These are phyloP conservation scores for Diaporthe capsici DNA, from an alignment of 2,329 filamentous ascomycete genomes.

Conservation along the genomic window DNA sequence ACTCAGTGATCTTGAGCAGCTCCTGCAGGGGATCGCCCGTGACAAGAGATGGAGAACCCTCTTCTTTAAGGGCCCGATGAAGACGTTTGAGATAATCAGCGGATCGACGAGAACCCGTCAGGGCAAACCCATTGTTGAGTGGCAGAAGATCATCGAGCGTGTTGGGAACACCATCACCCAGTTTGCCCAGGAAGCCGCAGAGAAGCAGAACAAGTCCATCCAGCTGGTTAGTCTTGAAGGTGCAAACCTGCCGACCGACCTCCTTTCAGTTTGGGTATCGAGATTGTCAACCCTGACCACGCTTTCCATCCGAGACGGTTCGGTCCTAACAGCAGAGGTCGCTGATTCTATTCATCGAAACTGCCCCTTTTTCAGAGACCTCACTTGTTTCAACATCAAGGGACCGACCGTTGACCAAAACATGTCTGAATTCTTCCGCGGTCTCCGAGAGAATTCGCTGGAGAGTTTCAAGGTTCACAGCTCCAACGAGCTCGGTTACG, in stretches of 20 bases:
- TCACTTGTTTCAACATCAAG: constrained; percentile 67
- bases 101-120: constrained; percentile 44
- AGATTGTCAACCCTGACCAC: constrained; percentile 69
- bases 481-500: constrained; percentile 65
- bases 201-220: constrained; percentile 59
- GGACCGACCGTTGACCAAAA: constrained; percentile 67
- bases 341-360: constrained; percentile 67
- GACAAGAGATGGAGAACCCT: constrained; percentile 47
- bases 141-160: constrained; percentile 56
- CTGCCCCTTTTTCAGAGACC: constrained; percentile 72
- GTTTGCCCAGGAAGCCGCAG: constrained; percentile 58
- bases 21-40: constrained; percentile 67
- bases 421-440: constrained; percentile 70
- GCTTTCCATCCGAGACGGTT: constrained; percentile 73
- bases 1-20: constrained; percentile 70
- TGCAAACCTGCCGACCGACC: constrained; percentile 61
- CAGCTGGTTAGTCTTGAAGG: constrained; percentile 72
- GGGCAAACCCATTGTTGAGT: constrained; percentile 49
- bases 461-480: constrained; percentile 71
- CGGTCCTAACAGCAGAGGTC: constrained; percentile 67
- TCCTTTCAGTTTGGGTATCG: constrained; percentile 71
- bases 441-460: constrained; percentile 69
- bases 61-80: constrained; percentile 60
- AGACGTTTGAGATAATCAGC: constrained; percentile 50
- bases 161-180: constrained; percentile 71